These are phyloP conservation scores for Oxytropis ochrocephala DNA, from an alignment of 306 rosid genomes.

Conservation along the genomic window DNA sequence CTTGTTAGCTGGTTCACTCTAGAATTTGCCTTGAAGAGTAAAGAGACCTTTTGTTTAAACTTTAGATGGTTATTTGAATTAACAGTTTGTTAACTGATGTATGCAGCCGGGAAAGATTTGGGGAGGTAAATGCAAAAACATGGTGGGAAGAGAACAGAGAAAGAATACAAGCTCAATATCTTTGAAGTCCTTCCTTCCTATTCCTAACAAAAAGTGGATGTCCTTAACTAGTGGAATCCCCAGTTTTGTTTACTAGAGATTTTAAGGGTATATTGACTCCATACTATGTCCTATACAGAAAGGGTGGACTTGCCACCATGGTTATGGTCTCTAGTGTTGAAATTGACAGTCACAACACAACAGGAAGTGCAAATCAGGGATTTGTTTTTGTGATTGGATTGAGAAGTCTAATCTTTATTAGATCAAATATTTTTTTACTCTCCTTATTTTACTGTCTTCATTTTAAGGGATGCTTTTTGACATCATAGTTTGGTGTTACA, in stretches of 20 bases:
- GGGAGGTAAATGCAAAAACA: slow-evolving; percentile 68
- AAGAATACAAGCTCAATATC: slow-evolving; percentile 94
- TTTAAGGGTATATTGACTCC: neutral
- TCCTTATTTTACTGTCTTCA: neutral
- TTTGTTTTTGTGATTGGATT: slow-evolving; percentile 24
- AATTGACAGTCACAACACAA: slow-evolving; percentile 1
- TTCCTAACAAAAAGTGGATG: slow-evolving; percentile 23
- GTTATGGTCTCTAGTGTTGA: slow-evolving; percentile 14
- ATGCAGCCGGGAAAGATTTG: slow-evolving; percentile 80
- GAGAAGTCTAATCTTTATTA: slow-evolving; percentile 15
- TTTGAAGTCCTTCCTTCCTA: slow-evolving; percentile 29
- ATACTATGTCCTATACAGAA: slow-evolving; percentile 10
- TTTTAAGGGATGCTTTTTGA: slow-evolving; percentile 26
- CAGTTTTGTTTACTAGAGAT: slow-evolving; percentile 26
- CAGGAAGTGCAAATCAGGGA: slow-evolving; percentile 20
- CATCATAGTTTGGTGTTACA: slow-evolving; percentile 22
- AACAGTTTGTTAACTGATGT: neutral
- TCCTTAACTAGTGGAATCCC: slow-evolving; percentile 26
- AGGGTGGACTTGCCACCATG: slow-evolving; percentile 14
- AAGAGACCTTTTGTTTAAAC: neutral
- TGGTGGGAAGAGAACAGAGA: slow-evolving; percentile 98
- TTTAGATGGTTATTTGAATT: neutral
- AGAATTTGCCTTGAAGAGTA: neutral
- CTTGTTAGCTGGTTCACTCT: too few species aligned
- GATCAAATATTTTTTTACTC: slow-evolving; percentile 6